These are phyloP conservation scores for Cyberlindnera americana DNA, from an alignment of 805 yeast species.

Conservation along the genomic window DNA sequence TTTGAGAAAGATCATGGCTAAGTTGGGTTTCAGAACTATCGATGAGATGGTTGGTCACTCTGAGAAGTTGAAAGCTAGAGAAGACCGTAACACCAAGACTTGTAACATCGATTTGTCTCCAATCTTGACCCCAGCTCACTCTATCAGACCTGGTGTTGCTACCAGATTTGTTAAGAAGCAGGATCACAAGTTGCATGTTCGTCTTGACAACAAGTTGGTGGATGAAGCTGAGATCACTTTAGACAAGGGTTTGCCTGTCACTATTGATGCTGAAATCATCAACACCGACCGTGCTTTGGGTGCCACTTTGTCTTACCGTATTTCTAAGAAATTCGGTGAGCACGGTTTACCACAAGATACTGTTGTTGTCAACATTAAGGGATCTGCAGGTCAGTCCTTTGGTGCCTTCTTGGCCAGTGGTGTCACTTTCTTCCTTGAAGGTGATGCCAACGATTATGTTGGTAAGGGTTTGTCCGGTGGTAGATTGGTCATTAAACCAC, in stretches of 20 bases:
- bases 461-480: conserved; percentile 98
- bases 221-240: conserved; percentile 95
- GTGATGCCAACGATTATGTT: conserved; percentile 97
- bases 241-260: conserved; percentile 93
- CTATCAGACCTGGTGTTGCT: conserved; percentile 94
- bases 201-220: conserved; percentile 91
- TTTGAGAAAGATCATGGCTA: conserved; percentile 89
- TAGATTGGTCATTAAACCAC: conserved; percentile 87
- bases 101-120: conserved; percentile 90
- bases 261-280: conserved; percentile 87
- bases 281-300: conserved; percentile 97
- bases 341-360: conserved; percentile 94
- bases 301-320: conserved; percentile 88
- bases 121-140: conserved; percentile 93
- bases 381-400: conserved; percentile 97
- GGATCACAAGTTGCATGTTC: conserved; percentile 88
- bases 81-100: conserved; percentile 85
- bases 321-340: conserved; percentile 91
- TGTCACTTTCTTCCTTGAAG: conserved; percentile 90
- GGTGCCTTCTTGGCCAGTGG: conserved; percentile 98
- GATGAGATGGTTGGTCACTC: conserved; percentile 99
- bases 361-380: conserved; percentile 84
- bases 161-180: conserved; percentile 89
- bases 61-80: conserved; percentile 82
- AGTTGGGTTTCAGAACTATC: conserved; percentile 89